Conservation (phyloP, 345 rosid genomes). For the Zanthoxylum bungeanum region DNA sequence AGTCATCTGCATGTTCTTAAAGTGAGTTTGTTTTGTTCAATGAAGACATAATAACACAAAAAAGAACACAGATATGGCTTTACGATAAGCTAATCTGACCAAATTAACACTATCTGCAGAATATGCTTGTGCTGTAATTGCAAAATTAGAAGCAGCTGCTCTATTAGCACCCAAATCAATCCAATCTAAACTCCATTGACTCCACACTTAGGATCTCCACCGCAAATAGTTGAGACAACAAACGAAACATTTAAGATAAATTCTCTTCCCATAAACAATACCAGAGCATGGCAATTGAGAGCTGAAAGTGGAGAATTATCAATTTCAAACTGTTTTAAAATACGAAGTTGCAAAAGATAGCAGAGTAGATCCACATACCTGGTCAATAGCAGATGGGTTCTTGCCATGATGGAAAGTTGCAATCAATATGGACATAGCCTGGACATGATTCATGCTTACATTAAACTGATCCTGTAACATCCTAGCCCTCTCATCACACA, state of each 20-base stretch:
- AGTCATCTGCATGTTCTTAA: conserved; percentile 50
- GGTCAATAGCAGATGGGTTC: conserved; percentile 90
- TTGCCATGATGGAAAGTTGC: conserved; percentile 92
- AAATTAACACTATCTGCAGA: not conserved
- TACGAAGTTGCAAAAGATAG: not conserved
- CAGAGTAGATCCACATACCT: conserved; percentile 47
- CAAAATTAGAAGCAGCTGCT: not conserved
- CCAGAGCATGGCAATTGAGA: conserved; percentile 10
- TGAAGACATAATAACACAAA: not conserved
- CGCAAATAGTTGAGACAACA: not conserved
- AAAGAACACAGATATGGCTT: conserved; percentile 22
- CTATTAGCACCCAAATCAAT: conserved; percentile 5
- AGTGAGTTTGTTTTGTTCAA: conserved; percentile 31
- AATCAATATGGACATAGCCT: conserved; percentile 94
- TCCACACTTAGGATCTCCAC: conserved; percentile 7
- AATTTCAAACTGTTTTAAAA: not conserved
- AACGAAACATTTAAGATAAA: conserved; percentile 1
- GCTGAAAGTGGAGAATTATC: conserved; percentile 3
- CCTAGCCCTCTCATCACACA: conserved; percentile 98
- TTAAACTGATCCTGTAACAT: conserved; percentile 98
- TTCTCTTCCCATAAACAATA: not conserved
- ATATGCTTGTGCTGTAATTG: not conserved
- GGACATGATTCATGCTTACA: conserved; percentile 97
- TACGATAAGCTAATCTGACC: conserved; percentile 8
- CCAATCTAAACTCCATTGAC: conserved; percentile 7